phyloP scores from a whole-genome alignment of 169 alveolate genomes.

The Cryptosporidium andersoni region DNA sequence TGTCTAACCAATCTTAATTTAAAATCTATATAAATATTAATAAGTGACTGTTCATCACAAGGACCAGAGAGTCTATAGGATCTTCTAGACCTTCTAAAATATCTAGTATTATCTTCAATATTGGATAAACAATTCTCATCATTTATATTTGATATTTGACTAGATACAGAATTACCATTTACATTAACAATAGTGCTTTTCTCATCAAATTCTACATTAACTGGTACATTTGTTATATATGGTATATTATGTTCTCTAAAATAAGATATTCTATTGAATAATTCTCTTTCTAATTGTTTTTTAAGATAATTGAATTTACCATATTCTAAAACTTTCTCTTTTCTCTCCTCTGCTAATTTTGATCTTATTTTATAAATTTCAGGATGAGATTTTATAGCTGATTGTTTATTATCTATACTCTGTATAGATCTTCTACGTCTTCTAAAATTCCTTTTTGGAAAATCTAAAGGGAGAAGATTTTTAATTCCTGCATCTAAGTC shows the following conservation, averaged over 20 bases:
- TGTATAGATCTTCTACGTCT: conserved; percentile 2
- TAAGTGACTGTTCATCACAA: conserved; percentile 6
- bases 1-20: conserved; percentile 7
- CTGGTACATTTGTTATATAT: not conserved
- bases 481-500: conserved; percentile 17
- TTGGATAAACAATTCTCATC: not conserved
- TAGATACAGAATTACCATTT: not conserved
- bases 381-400: not conserved
- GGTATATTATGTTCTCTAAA: conserved; percentile 13
- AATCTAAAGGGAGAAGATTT: not conserved
- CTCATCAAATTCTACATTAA: not conserved
- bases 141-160: not conserved
- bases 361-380: too few species aligned
- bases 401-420: not conserved
- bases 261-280: conserved; percentile 15
- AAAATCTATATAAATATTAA: conserved; percentile 9
- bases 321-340: not conserved
- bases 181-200: not conserved
- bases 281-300: not conserved
- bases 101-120: not conserved
- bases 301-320: conserved; percentile 10
- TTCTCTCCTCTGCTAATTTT: not conserved
- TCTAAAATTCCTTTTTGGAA: not conserved
- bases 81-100: conserved; percentile 1
- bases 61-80: conserved; percentile 37